These are phyloP conservation scores for Beauveria sp. DNA, from an alignment of 2,329 filamentous ascomycete genomes.

Conservation along the genomic window DNA sequence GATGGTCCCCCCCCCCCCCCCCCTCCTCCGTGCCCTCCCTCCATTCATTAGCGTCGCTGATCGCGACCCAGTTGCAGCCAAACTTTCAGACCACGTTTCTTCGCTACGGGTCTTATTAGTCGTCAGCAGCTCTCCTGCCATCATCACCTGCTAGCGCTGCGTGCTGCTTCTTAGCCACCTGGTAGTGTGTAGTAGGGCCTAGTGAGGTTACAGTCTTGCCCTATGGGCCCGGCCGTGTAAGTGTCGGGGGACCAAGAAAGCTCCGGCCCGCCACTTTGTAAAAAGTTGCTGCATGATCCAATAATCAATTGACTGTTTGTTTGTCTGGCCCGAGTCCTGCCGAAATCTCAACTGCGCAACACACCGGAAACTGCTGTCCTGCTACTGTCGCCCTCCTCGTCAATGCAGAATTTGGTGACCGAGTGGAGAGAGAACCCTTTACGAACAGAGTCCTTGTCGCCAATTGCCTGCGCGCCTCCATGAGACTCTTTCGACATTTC, in stretches of 20 bases:
- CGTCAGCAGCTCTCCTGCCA: neutral
- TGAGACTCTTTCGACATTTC: neutral
- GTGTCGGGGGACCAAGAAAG: neutral
- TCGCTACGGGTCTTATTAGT: neutral
- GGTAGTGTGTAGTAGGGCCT: neutral
- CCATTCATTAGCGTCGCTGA: neutral
- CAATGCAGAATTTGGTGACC: neutral
- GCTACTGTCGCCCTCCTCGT: neutral
- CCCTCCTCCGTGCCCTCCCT: neutral
- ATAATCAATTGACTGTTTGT: neutral
- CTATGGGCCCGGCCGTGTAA: neutral
- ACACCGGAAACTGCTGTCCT: neutral
- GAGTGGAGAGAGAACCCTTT: neutral
- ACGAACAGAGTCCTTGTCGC: neutral
- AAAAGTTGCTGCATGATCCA: neutral
- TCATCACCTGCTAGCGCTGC: conserved; percentile 4
- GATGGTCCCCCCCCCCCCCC: neutral
- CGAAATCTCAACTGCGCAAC: neutral
- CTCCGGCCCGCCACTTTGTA: neutral
- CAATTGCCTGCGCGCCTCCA: neutral
- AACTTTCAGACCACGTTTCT: conserved; percentile 4
- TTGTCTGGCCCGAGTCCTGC: neutral
- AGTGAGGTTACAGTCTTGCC: neutral
- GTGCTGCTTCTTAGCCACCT: neutral
- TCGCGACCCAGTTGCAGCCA: neutral